Evolutionary conservation across 805 yeast genomes (phyloP), one percentile per base, ranked within the genome.

Genomic region (Metschnikowia rubicola): DNA sequence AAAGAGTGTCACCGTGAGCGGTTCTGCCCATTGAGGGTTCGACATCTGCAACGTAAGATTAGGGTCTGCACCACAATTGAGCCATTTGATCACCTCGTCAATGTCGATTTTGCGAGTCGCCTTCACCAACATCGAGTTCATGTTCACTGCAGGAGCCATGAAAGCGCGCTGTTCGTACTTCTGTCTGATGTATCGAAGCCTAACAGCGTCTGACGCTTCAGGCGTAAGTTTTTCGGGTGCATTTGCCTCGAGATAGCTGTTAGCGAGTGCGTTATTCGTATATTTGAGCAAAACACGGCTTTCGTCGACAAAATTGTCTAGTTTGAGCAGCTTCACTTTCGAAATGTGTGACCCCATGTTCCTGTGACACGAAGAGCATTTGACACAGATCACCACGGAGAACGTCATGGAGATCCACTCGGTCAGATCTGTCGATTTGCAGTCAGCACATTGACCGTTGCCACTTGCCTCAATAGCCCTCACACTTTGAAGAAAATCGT

Each of bases 371-470:
- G 96, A 90, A 0, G 96, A 83, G 58, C 98, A 91, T 42, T 83
- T 81, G 38, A 88, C 83, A 64, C 98, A 91, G 26, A 92, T 71
- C 3, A 84, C 79, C 29, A 82, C 81, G 45, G 89, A 65, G 36
- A 84, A 65, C 57, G 86, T 90, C 48, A 88, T 72, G 0, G 96
- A 87, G 3, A 92, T 77, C 97, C 97, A 91, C 55, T 90, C 96
- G 12, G 87, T 95, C 11, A 78, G 67, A 12, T 75, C 79, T 0
- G 65, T 58, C 2, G 81, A 60, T 0, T 84, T 84, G 69, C 98
- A 91, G 59, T 91, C 98, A 11, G 88, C 87, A 66, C 98, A 91
- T 2, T 54, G 51, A 4, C 64, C 56, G 58, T 91, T 91, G 30
- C 82, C 76, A n/a, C 75, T 64, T 35, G 80, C 77, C 3, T 65